Conservation (phyloP, 164 flowering plant genomes). For the Nymphaea thermarum region DNA sequence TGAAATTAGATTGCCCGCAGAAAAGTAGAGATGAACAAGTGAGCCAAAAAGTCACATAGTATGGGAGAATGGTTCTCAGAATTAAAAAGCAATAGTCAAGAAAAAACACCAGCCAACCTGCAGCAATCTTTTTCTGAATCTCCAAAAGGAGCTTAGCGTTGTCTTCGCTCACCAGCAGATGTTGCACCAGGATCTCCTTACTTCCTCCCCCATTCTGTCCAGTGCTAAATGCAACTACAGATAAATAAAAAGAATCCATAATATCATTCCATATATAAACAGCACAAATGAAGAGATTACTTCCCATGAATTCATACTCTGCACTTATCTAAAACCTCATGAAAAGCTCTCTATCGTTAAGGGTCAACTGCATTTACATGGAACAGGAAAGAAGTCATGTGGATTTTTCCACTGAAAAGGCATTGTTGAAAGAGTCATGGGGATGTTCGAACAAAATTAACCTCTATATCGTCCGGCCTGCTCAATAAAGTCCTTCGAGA, state of each 20-base stretch:
- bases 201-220: conserved; percentile 27
- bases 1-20: background rate
- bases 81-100: background rate
- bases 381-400: background rate
- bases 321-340: background rate
- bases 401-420: background rate
- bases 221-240: conserved; percentile 47
- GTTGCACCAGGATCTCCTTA: conserved; percentile 78
- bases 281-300: background rate
- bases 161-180: conserved; percentile 75
- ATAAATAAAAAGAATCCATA: conserved; percentile 1
- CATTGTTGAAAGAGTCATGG: background rate
- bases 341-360: background rate
- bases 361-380: background rate
- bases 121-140: conserved; percentile 41
- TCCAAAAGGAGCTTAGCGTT: conserved; percentile 54
- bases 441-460: background rate
- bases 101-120: conserved; percentile 24
- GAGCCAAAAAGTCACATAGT: background rate
- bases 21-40: background rate
- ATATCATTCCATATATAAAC: background rate
- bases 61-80: background rate
- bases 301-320: background rate
- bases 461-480: background rate
- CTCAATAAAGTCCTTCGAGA: too few relatives aligned